phyloP scores from a whole-genome alignment of 2,329 filamentous ascomycete genomes.

The Davidsoniella neocaledoniae region DNA sequence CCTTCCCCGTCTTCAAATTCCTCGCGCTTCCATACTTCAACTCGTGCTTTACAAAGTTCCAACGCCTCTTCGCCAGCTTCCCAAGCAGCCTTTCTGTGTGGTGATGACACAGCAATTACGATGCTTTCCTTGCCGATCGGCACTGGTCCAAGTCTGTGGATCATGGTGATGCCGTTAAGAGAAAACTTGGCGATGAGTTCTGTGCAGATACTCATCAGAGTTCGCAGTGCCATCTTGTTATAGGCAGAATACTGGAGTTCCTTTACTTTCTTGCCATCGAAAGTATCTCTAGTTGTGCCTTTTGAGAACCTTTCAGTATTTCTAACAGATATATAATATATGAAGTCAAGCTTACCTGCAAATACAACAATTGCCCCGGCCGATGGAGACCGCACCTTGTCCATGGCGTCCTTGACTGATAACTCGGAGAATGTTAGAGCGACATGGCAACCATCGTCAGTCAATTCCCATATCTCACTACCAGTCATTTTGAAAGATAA shows the following conservation, averaged over 20 bases:
- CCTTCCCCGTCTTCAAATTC: slow-evolving; percentile 65
- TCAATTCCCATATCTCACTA: slow-evolving; percentile 22
- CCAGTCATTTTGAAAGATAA: neutral
- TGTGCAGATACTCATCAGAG: slow-evolving; percentile 48
- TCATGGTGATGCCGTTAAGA: slow-evolving; percentile 59
- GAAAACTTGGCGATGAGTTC: slow-evolving; percentile 41
- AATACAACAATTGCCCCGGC: slow-evolving; percentile 66
- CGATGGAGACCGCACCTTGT: slow-evolving; percentile 52
- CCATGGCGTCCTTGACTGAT: slow-evolving; percentile 38
- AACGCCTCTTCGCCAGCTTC: slow-evolving; percentile 73
- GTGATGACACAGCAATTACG: slow-evolving; percentile 67
- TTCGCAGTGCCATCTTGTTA: slow-evolving; percentile 48
- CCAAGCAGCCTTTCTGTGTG: slow-evolving; percentile 78
- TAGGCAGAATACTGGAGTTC: slow-evolving; percentile 65
- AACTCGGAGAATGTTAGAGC: slow-evolving; percentile 49
- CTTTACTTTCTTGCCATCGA: slow-evolving; percentile 52
- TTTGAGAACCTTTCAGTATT: slow-evolving; percentile 17
- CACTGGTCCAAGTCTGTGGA: slow-evolving; percentile 71
- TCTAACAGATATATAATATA: slow-evolving; percentile 11
- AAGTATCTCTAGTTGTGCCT: slow-evolving; percentile 63
- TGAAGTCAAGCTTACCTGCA: slow-evolving; percentile 35
- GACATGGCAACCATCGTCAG: slow-evolving; percentile 42
- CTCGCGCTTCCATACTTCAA: slow-evolving; percentile 94
- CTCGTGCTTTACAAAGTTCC: slow-evolving; percentile 67
- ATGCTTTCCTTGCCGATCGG: slow-evolving; percentile 90